phyloP scores from a whole-genome alignment of 2,329 filamentous ascomycete genomes.

The Phialemonium atrogriseum region DNA sequence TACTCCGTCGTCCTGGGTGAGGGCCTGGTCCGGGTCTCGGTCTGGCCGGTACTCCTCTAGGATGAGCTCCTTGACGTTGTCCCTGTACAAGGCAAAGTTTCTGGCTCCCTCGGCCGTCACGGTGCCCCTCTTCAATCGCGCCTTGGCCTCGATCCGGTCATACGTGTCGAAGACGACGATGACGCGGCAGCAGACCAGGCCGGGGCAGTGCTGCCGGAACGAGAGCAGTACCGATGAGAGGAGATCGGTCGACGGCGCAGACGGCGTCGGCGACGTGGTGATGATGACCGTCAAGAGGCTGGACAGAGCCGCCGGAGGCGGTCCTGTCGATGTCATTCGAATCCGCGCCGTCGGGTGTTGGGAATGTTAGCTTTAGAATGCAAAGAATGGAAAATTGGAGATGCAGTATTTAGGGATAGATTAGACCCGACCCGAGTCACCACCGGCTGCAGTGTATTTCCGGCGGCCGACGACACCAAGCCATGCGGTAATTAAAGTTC shows the following conservation, averaged over 20 bases:
- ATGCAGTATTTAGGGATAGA: too few relatives aligned
- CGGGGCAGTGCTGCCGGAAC: constrained; percentile 32
- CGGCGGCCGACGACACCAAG: too few relatives aligned
- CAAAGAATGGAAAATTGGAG: too few relatives aligned
- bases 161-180: constrained; percentile 45
- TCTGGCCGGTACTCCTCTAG: constrained; percentile 17
- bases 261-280: constrained; percentile 48
- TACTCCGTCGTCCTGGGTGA: constrained; percentile 16
- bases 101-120: constrained; percentile 37
- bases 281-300: constrained; percentile 34
- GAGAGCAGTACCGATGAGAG: constrained; percentile 37
- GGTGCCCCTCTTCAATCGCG: constrained; percentile 44
- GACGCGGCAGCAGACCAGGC: constrained; percentile 31
- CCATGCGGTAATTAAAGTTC: too few relatives aligned
- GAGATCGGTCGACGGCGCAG: constrained; percentile 42
- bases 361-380: too few relatives aligned
- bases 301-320: neutral
- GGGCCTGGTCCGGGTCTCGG: constrained; percentile 1
- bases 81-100: constrained; percentile 35
- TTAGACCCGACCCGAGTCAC: too few relatives aligned
- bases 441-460: too few relatives aligned
- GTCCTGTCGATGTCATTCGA: too few relatives aligned
- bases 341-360: too few relatives aligned
- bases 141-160: constrained; percentile 32
- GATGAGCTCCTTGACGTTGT: constrained; percentile 35